These are phyloP conservation scores for Apiotrichum montevideense DNA, from an alignment of 1,284 basidiomycete species.

Conservation along the genomic window DNA sequence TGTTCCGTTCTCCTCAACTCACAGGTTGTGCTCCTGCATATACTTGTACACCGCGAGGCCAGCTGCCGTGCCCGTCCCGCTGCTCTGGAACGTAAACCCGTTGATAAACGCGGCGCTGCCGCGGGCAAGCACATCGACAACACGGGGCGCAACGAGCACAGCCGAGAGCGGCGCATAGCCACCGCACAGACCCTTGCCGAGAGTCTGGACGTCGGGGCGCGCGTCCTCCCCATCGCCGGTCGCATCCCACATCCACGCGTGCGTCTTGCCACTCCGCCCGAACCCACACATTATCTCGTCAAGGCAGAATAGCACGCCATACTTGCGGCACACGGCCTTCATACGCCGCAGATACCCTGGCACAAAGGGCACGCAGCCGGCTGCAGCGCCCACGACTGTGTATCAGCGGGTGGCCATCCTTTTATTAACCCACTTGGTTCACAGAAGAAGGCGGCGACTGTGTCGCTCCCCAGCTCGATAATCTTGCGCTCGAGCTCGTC, in stretches of 20 bases:
- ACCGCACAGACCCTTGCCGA: constrained; percentile 80
- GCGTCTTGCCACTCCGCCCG: constrained; percentile 68
- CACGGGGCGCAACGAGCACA: constrained; percentile 62
- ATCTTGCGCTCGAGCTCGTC: constrained; percentile 78
- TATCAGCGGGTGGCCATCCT: too few relatives aligned
- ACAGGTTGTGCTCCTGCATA: constrained; percentile 17
- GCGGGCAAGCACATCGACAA: constrained; percentile 62
- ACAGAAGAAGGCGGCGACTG: constrained; percentile 51
- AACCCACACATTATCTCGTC: constrained; percentile 85
- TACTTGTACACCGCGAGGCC: constrained; percentile 59
- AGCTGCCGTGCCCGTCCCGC: constrained; percentile 68
- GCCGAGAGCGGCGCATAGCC: constrained; percentile 80
- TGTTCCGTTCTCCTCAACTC: background rate
- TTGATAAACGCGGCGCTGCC: constrained; percentile 59
- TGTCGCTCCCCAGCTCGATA: constrained; percentile 66
- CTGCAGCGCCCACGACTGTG: constrained; percentile 64
- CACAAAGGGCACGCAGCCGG: constrained; percentile 50
- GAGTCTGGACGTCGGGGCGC: constrained; percentile 70
- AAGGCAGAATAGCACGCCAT: constrained; percentile 76
- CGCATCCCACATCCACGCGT: constrained; percentile 74
- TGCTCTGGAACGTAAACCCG: constrained; percentile 79
- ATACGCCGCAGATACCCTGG: constrained; percentile 54
- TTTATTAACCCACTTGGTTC: constrained; percentile 51
- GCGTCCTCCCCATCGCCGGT: constrained; percentile 7
- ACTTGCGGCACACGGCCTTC: constrained; percentile 78